Percentiles rank a stretch among this genome's conserved stretches.
Evolutionary conservation across 176 grass and related monocot genomes (phyloP).

Genomic region (Carex cristatella): DNA sequence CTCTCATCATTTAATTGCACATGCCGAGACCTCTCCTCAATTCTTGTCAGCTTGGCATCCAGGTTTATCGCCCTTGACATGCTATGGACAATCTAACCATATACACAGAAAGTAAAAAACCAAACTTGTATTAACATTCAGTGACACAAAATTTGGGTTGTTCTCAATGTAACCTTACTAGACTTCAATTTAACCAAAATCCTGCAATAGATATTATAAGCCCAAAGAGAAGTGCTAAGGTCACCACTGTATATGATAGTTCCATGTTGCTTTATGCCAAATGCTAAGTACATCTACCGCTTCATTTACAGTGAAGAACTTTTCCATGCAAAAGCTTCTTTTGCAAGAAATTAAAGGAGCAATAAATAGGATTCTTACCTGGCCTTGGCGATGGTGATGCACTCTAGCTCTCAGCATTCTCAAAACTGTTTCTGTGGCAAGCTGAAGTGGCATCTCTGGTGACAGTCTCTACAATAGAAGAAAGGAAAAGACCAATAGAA

Average conservation of each 20-base stretch:
- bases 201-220: neutral
- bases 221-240: neutral
- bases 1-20: constrained; percentile 94
- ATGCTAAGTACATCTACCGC: neutral
- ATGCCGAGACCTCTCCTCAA: constrained; percentile 94
- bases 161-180: neutral
- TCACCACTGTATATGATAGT: neutral
- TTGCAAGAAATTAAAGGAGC: neutral
- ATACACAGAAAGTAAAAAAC: constrained; percentile 16
- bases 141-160: neutral
- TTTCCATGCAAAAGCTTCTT: neutral
- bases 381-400: constrained; percentile 90
- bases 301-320: neutral
- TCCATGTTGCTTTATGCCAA: neutral
- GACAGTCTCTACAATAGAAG: constrained; percentile 67
- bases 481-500: neutral
- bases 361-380: constrained; percentile 36
- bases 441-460: constrained; percentile 86
- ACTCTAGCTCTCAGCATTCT: constrained; percentile 88
- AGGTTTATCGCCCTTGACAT: constrained; percentile 76
- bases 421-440: constrained; percentile 84
- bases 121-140: neutral
- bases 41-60: constrained; percentile 63
- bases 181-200: neutral
- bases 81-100: constrained; percentile 71